Percentiles rank a stretch among this genome's conserved stretches.
Conservation (phyloP, 148 eudicot species). For the Selenicereus undatus region DNA sequence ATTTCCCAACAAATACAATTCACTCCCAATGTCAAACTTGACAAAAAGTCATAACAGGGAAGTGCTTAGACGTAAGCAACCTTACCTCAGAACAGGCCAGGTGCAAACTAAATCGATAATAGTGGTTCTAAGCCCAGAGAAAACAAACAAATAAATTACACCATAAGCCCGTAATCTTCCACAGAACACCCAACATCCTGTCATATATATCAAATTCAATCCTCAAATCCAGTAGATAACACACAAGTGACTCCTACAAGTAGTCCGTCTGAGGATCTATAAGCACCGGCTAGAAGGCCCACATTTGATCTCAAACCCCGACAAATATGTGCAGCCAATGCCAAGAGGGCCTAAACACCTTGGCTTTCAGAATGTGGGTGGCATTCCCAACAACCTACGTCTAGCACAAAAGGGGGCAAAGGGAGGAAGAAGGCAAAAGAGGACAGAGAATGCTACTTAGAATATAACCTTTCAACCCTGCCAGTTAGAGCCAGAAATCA, state of each 20-base stretch:
- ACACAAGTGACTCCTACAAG: slow-evolving; percentile 12
- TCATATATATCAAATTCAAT: slow-evolving; percentile 12
- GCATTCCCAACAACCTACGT: slow-evolving; percentile 24
- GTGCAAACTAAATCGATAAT: background rate
- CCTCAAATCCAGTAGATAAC: slow-evolving; percentile 12
- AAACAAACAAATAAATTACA: background rate
- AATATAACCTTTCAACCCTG: slow-evolving; percentile 22
- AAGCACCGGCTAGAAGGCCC: slow-evolving; percentile 3
- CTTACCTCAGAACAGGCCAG: too few relatives aligned
- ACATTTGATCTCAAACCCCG: background rate
- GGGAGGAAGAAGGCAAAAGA: background rate
- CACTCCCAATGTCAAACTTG: too few relatives aligned
- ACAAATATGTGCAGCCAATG: slow-evolving; percentile 26
- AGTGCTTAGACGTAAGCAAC: too few relatives aligned
- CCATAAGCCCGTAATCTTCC: background rate
- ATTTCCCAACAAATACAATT: too few relatives aligned
- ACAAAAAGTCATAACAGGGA: too few relatives aligned
- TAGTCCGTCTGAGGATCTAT: slow-evolving; percentile 14
- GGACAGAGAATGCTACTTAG: slow-evolving; percentile 21
- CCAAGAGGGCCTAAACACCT: slow-evolving; percentile 8
- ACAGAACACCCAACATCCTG: slow-evolving; percentile 4
- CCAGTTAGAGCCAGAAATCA: slow-evolving; percentile 41
- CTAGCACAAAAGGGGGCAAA: background rate
- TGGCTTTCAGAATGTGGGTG: slow-evolving; percentile 4
- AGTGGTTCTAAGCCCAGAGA: background rate